Evolutionary conservation across 1,284 basidiomycete genomes (phyloP), one percentile per base, ranked within the genome.

Genomic region (Prillingera fragicola): DNA sequence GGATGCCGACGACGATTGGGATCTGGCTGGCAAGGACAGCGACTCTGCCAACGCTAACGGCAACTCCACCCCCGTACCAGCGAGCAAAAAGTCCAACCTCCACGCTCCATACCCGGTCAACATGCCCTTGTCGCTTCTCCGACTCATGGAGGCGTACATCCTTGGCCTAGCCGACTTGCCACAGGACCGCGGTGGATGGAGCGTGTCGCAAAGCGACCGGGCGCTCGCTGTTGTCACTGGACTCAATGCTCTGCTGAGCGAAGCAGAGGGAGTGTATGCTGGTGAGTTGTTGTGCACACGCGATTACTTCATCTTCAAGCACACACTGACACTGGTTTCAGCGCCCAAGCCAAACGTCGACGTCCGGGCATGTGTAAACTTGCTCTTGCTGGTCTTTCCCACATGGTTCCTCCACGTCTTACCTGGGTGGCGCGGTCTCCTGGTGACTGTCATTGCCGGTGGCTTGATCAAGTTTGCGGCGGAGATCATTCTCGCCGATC

Each of bases 61-160:
- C 14, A 33, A 14, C 3, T 23, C 23, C 22, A 22, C 21, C 1
- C 14, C 21, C 22, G 35, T 36, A 13, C 45, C 43, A 8, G 41
- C 55, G 18, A 51, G 40, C 19, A 48, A 55, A n/a, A 66, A 62
- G 47, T 62, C 59, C 6, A 70, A 66, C 49, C 45, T 70, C 13
- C 52, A 62, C 37, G 48, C 53, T 8, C 63, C 67, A 7, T 55
- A 63, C 43, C 68, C 69, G 5, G 48, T 61, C 10, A 70, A 70
- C 47, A 44, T 72, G 21, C 67, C 69, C 3, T 52, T 71, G 8
- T 56, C 64, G 3, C 46, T 72, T 14, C 53, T 72, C 14, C 58
- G 62, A 28, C 47, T 72, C 6, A 62, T 69, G 45, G 70, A 72
- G 39, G 57, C 55, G 29, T 71, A 71, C 47, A 57, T 69, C 24